phyloP scores from a whole-genome alignment of 208 protist species.

The Trypanosoma grayi region DNA sequence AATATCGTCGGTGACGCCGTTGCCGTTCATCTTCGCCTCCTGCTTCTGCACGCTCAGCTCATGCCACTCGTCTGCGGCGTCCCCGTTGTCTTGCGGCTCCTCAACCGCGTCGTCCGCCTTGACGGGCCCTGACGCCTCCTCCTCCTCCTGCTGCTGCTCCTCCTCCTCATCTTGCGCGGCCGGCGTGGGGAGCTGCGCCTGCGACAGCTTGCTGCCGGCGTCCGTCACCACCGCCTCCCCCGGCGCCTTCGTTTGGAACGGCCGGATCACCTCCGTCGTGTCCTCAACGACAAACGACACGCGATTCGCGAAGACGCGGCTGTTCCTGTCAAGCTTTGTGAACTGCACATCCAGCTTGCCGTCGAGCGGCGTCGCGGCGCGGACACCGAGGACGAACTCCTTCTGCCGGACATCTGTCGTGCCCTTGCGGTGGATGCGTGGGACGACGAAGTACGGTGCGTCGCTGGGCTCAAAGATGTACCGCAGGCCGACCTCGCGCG shows the following conservation, averaged over 20 bases:
- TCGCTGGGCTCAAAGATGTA: slow-evolving; percentile 48
- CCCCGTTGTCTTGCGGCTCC: background rate
- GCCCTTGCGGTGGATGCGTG: slow-evolving; percentile 31
- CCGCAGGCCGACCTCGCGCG: slow-evolving; percentile 43
- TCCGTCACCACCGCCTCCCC: slow-evolving; percentile 2
- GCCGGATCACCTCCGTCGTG: background rate
- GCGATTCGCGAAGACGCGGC: slow-evolving; percentile 33
- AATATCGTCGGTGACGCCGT: too few relatives aligned
- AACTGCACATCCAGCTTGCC: slow-evolving; percentile 29
- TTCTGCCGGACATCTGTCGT: slow-evolving; percentile 18
- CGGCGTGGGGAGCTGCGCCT: background rate
- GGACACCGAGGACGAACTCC: slow-evolving; percentile 42
- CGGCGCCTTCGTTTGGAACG: slow-evolving; percentile 15
- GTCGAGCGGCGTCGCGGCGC: slow-evolving; percentile 28
- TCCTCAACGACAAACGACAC: slow-evolving; percentile 13
- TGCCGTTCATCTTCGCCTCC: too few relatives aligned
- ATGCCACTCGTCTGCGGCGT: too few relatives aligned
- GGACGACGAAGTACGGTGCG: slow-evolving; percentile 56
- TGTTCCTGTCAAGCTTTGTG: slow-evolving; percentile 21
- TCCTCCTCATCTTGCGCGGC: background rate
- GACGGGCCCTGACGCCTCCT: background rate
- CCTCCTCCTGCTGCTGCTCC: background rate
- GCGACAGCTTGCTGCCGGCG: slow-evolving; percentile 4
- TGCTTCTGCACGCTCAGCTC: too few relatives aligned
- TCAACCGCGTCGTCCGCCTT: background rate